Evolutionary conservation across 2,329 filamentous ascomycete genomes (phyloP), one percentile per base, ranked within the genome.

Genomic region (Aspergillus clavatus): DNA sequence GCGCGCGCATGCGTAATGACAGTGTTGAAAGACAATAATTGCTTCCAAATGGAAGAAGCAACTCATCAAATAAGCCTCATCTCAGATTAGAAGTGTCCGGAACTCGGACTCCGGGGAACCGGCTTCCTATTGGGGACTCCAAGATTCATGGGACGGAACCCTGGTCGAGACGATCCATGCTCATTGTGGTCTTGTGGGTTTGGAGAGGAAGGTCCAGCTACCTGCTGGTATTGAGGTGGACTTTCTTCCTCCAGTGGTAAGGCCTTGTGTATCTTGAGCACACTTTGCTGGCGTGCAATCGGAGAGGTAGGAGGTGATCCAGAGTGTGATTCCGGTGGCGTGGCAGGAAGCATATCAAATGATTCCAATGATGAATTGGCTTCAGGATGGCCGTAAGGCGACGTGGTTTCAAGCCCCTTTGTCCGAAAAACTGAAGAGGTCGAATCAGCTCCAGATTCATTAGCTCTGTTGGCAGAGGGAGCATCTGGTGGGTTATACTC

Each of bases 401-500:
- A 53, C 26, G 56, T 60, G 27, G 51, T 56, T 45, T 63, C 61
- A 58, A 48, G 52, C 43, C 54, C 55, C 53, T 57, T 60, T 52
- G 53, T 55, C 40, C 49, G 47, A 44, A 52, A 51, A 45, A 58
- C 63, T 66, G 67, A 55, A 46, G 55, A 50, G 56, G 65, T 69
- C 46, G 52, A 43, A 67, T 70, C 68, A 66, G 66, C 57, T 55
- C 61, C 61, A 52, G 60, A 54, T 57, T 62, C 61, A 58, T 57
- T 54, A 43, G 56, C 45, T 40, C 54, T 57, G 41, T 51, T 51
- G 42, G 54, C 56, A 42, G 56, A 60, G 52, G 61, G 58, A 58
- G 61, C 55, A 52, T 65, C 61, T 60, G 66, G 63, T 66, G 69
- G 63, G 62, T 70, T 67, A 68, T 74, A 74, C 60, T 74, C 70